Conservation (phyloP, 2,329 filamentous ascomycete species). For the Domatiomyces globalis region DNA sequence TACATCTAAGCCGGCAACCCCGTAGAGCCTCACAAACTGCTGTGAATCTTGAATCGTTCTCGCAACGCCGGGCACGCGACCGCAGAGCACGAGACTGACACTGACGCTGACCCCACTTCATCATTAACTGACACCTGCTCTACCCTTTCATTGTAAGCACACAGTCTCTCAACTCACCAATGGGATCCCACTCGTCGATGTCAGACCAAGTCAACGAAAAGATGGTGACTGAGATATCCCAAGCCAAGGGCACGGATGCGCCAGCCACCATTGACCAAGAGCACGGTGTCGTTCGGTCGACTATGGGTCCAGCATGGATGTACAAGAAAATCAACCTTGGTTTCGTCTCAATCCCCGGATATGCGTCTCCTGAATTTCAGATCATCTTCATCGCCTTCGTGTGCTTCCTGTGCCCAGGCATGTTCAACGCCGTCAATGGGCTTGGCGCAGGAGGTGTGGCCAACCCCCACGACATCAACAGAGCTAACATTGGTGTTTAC, state of each 20-base stretch:
- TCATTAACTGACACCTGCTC: no score
- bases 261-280: constrained; percentile 3
- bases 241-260: constrained; percentile 7
- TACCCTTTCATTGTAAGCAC: no score
- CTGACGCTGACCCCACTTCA: no score
- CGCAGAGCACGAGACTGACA: no score
- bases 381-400: constrained; percentile 57
- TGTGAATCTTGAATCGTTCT: not conserved
- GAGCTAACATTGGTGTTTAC: constrained; percentile 57
- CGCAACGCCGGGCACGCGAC: not conserved
- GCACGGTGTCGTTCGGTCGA: constrained; percentile 3
- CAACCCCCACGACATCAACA: constrained; percentile 44
- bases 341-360: constrained; percentile 45
- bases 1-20: not conserved
- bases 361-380: constrained; percentile 59
- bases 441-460: constrained; percentile 51
- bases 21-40: not conserved
- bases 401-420: constrained; percentile 58
- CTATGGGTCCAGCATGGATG: constrained; percentile 41
- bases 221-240: constrained; percentile 8
- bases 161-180: no score
- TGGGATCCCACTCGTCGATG: constrained; percentile 2
- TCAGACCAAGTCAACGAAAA: constrained; percentile 15
- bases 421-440: constrained; percentile 56
- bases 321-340: constrained; percentile 49